Conservation (phyloP, 2,329 filamentous ascomycete genomes). For the Chaetomium olivaceum region DNA sequence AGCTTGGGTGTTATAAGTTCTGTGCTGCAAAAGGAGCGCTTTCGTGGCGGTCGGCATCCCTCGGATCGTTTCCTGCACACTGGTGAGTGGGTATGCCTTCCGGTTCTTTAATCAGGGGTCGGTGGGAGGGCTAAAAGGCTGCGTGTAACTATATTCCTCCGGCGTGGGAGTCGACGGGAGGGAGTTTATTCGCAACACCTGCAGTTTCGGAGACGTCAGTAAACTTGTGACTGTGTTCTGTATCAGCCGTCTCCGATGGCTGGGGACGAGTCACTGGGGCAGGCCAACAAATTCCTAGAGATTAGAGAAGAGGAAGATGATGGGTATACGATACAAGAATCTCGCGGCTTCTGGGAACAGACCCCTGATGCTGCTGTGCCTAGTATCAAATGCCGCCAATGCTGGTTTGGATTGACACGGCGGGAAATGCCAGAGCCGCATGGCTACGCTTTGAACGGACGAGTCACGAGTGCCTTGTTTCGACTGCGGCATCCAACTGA, state of each 20-base stretch:
- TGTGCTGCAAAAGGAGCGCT: background rate
- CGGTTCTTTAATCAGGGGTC: background rate
- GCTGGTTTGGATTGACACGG: too few relatives aligned
- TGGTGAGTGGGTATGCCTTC: background rate
- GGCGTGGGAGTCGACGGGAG: background rate
- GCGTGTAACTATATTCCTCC: background rate
- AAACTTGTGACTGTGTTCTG: background rate
- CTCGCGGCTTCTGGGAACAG: background rate
- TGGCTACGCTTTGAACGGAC: background rate
- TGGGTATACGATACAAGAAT: background rate
- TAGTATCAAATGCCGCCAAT: too few relatives aligned
- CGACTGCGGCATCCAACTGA: background rate
- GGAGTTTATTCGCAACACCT: background rate
- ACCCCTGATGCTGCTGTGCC: background rate
- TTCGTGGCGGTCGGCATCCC: background rate
- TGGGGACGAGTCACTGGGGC: background rate
- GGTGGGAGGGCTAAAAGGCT: background rate
- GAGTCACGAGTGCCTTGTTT: background rate
- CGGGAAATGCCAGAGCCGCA: too few relatives aligned
- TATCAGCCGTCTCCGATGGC: background rate
- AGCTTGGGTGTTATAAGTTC: too few relatives aligned
- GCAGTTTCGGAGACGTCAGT: background rate
- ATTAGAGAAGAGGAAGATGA: background rate
- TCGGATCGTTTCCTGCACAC: background rate
- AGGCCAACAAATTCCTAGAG: background rate